Conservation (phyloP, 2,329 filamentous ascomycete genomes). For the Talaromyces albobiverticillius region DNA sequence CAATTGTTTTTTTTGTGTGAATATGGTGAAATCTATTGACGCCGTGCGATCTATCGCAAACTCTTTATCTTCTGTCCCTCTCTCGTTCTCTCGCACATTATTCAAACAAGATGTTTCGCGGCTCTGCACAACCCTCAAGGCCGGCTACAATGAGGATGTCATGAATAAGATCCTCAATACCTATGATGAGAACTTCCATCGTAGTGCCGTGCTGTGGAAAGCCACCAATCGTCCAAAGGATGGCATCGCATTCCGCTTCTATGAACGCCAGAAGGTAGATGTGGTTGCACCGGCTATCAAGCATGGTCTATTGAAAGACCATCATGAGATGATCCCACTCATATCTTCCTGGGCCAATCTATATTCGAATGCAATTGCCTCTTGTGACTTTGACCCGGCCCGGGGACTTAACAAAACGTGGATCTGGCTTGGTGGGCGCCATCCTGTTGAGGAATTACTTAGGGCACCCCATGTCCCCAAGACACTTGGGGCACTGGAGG, state of each 20-base stretch:
- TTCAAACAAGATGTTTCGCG: constrained; percentile 11
- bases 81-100: neutral
- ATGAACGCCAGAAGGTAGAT: constrained; percentile 10
- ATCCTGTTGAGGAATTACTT: neutral
- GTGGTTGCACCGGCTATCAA: constrained; percentile 8
- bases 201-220: constrained; percentile 12
- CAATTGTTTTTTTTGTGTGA: too few species aligned
- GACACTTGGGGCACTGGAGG: neutral
- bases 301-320: neutral
- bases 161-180: constrained; percentile 6
- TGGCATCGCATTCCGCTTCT: constrained; percentile 13
- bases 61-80: neutral
- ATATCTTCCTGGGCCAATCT: constrained; percentile 10
- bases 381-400: constrained; percentile 13
- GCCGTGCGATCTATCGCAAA: neutral
- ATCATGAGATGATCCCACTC: constrained; percentile 7
- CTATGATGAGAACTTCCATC: constrained; percentile 9
- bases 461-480: constrained; percentile 1
- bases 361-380: constrained; percentile 5
- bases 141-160: neutral
- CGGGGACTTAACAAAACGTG: constrained; percentile 11
- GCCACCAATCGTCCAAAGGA: constrained; percentile 10
- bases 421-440: constrained; percentile 12
- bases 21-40: neutral
- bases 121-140: neutral